Evolutionary conservation across 129 eudicot genomes (phyloP).

Genomic region (Chrysanthemum seticuspe): DNA sequence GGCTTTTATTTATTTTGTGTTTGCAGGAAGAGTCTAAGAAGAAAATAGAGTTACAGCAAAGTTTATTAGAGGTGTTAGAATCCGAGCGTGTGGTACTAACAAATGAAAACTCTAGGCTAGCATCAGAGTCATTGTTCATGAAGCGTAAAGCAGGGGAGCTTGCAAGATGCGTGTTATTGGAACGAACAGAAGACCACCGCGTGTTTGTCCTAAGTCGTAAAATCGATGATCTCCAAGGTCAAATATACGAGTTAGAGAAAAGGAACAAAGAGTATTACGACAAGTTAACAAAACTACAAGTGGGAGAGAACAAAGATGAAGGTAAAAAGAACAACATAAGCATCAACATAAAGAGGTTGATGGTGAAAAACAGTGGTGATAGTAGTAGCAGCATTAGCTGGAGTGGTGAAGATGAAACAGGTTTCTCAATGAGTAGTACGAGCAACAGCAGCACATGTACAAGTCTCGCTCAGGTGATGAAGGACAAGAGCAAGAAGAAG

Average conservation of each 20-base stretch:
- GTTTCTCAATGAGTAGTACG: conserved; percentile 30
- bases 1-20: background rate
- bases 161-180: conserved; percentile 58
- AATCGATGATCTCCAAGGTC: conserved; percentile 73
- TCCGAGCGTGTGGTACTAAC: conserved; percentile 72
- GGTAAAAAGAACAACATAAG: conserved; percentile 27
- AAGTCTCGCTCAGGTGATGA: conserved; percentile 40
- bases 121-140: conserved; percentile 63
- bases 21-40: conserved; percentile 43
- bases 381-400: conserved; percentile 47
- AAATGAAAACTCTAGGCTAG: conserved; percentile 64
- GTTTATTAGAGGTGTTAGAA: conserved; percentile 75
- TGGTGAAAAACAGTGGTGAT: conserved; percentile 22
- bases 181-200: conserved; percentile 72
- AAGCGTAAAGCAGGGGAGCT: conserved; percentile 80
- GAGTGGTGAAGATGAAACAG: conserved; percentile 42
- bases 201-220: conserved; percentile 59
- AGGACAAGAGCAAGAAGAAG: conserved; percentile 21
- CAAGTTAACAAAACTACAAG: conserved; percentile 46
- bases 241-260: conserved; percentile 64
- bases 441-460: conserved; percentile 41
- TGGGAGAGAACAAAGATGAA: conserved; percentile 21
- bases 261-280: conserved; percentile 70
- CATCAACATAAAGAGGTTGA: conserved; percentile 22
- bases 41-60: conserved; percentile 67